phyloP scores from a whole-genome alignment of 176 grass and related monocot genomes.

The Rhynchospora pubera region DNA sequence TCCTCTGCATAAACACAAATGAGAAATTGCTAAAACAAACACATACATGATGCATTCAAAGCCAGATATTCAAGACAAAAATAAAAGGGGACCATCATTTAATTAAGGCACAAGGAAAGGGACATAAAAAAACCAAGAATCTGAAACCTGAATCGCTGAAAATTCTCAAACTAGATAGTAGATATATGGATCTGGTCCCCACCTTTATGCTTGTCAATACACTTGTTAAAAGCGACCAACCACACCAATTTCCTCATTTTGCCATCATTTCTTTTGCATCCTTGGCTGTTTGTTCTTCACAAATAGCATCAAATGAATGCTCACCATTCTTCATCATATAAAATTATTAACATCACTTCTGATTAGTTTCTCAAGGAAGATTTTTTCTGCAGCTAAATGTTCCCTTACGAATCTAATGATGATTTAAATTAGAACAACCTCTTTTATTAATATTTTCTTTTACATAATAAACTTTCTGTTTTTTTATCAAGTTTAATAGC shows the following conservation, averaged over 20 bases:
- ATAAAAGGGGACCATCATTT: slow-evolving; percentile 20
- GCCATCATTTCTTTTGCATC: not conserved
- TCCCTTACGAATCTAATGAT: not conserved
- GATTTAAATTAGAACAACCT: not conserved
- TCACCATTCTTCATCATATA: not conserved
- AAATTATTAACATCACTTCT: not conserved
- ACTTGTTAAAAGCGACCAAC: slow-evolving; percentile 17
- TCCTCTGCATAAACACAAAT: slow-evolving; percentile 6
- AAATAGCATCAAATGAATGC: not conserved
- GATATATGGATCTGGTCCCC: slow-evolving; percentile 3
- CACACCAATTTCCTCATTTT: slow-evolving; percentile 3
- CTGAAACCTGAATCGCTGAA: slow-evolving; percentile 29
- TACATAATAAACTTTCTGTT: not conserved
- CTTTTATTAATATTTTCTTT: not conserved
- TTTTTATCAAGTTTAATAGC: not conserved
- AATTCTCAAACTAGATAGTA: slow-evolving; percentile 29
- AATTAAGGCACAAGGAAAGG: slow-evolving; percentile 27
- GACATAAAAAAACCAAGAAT: slow-evolving; percentile 25
- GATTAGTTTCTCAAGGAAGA: not conserved
- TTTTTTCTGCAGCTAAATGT: not conserved
- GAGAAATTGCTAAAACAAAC: slow-evolving; percentile 6
- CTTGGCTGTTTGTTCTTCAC: not conserved
- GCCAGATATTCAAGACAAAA: slow-evolving; percentile 21
- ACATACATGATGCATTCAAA: slow-evolving; percentile 19
- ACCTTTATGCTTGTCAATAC: not conserved